Conservation (phyloP, 1,284 basidiomycete genomes). For the Pseudozyma tsukubaensis region DNA sequence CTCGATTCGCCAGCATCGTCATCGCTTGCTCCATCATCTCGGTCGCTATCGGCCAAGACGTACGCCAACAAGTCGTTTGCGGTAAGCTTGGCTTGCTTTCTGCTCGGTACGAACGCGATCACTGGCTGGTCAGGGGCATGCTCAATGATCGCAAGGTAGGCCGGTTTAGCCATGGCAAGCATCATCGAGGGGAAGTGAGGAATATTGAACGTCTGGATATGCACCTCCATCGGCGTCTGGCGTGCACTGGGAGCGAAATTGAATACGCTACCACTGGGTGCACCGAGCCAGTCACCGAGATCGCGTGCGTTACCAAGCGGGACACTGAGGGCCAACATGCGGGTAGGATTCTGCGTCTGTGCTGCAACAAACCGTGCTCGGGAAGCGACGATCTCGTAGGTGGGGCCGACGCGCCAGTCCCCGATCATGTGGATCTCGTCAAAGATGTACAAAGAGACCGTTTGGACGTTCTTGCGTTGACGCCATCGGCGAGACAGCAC, state of each 20-base stretch:
- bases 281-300: constrained; percentile 97
- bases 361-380: constrained; percentile 93
- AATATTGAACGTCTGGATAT: constrained; percentile 92
- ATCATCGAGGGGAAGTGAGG: constrained; percentile 98
- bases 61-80: constrained; percentile 92
- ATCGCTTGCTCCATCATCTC: constrained; percentile 13
- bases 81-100: constrained; percentile 91
- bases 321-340: constrained; percentile 92
- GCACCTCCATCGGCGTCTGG: constrained; percentile 95
- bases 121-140: constrained; percentile 87
- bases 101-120: constrained; percentile 90
- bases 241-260: constrained; percentile 96
- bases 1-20: constrained; percentile 74
- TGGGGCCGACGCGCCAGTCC: constrained; percentile 86
- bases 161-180: constrained; percentile 99
- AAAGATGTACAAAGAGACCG: constrained; percentile 88
- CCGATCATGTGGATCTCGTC: constrained; percentile 96
- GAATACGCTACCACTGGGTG: constrained; percentile 87
- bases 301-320: constrained; percentile 96
- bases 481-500: constrained; percentile 95
- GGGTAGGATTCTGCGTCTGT: constrained; percentile 89
- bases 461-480: constrained; percentile 95
- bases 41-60: constrained; percentile 82
- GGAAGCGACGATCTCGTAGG: constrained; percentile 94
- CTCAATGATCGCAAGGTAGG: constrained; percentile 92